Percentiles rank a stretch among this genome's conserved stretches.
Conservation (phyloP, 2,329 filamentous ascomycete species). For the Arthroderma sp. region DNA sequence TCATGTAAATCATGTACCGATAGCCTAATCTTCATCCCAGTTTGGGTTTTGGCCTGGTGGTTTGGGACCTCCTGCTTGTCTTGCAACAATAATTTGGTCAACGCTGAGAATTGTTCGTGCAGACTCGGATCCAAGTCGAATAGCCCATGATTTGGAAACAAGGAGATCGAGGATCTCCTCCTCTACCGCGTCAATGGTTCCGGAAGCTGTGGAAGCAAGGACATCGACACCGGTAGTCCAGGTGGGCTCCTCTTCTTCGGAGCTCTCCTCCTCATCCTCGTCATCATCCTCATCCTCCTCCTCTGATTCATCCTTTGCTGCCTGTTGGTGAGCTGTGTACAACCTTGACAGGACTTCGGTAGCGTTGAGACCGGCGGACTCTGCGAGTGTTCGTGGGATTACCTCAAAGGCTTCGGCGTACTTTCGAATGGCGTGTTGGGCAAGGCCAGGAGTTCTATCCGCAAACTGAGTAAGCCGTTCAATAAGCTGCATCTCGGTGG, state of each 20-base stretch:
- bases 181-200: slow-evolving; percentile 72
- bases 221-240: slow-evolving; percentile 93
- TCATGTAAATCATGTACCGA: background rate
- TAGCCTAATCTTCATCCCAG: slow-evolving; percentile 53
- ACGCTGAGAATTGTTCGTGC: slow-evolving; percentile 89
- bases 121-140: slow-evolving; percentile 90
- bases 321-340: slow-evolving; percentile 75
- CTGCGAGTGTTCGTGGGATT: slow-evolving; percentile 81
- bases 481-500: slow-evolving; percentile 85
- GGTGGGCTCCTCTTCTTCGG: slow-evolving; percentile 58
- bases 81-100: slow-evolving; percentile 96
- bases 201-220: slow-evolving; percentile 70
- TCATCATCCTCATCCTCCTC: slow-evolving; percentile 15
- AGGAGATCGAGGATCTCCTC: slow-evolving; percentile 87
- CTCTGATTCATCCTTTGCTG: slow-evolving; percentile 39
- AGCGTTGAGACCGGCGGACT: slow-evolving; percentile 88
- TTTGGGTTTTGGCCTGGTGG: slow-evolving; percentile 84
- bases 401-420: slow-evolving; percentile 97
- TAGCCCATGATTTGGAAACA: slow-evolving; percentile 89
- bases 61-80: slow-evolving; percentile 95
- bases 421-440: slow-evolving; percentile 95
- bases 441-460: slow-evolving; percentile 82
- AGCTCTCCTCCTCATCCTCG: slow-evolving; percentile 24
- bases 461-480: slow-evolving; percentile 82
- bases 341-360: slow-evolving; percentile 90